Conservation (phyloP, 495 filamentous ascomycete genomes). For the Filosporella fistucella region DNA sequence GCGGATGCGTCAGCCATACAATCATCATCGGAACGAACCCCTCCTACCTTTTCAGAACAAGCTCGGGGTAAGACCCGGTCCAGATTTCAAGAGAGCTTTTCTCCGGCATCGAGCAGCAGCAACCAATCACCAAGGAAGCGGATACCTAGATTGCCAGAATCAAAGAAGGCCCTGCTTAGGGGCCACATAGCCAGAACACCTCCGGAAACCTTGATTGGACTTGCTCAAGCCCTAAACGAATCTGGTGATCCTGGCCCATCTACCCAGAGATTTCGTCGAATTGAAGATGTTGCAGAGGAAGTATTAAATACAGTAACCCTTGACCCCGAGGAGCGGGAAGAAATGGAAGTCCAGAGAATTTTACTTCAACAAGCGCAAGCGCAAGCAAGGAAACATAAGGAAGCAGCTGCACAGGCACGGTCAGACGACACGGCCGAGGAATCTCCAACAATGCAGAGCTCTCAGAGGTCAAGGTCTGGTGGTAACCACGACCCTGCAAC, state of each 20-base stretch:
- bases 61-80: constrained; percentile 6
- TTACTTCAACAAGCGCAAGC: constrained; percentile 14
- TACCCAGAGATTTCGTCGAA: background rate
- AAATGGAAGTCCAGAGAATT: constrained; percentile 12
- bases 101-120: constrained; percentile 2
- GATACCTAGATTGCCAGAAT: background rate
- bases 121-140: constrained; percentile 3
- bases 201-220: background rate
- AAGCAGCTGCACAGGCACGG: background rate
- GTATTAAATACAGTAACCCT: background rate
- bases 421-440: background rate
- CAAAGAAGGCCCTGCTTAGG: too few species aligned
- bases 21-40: constrained; percentile 13
- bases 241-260: constrained; percentile 13
- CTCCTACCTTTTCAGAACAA: constrained; percentile 4
- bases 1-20: constrained; percentile 2
- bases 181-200: background rate
- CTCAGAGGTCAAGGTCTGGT: constrained; percentile 2
- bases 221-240: background rate
- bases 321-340: constrained; percentile 5
- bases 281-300: background rate
- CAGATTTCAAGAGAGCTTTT: constrained; percentile 22
- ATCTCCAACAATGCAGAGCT: background rate
- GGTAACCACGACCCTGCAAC: background rate
- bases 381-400: background rate